Conservation (phyloP, 2,329 filamentous ascomycete species). For the Stachybotrys chartarum region DNA sequence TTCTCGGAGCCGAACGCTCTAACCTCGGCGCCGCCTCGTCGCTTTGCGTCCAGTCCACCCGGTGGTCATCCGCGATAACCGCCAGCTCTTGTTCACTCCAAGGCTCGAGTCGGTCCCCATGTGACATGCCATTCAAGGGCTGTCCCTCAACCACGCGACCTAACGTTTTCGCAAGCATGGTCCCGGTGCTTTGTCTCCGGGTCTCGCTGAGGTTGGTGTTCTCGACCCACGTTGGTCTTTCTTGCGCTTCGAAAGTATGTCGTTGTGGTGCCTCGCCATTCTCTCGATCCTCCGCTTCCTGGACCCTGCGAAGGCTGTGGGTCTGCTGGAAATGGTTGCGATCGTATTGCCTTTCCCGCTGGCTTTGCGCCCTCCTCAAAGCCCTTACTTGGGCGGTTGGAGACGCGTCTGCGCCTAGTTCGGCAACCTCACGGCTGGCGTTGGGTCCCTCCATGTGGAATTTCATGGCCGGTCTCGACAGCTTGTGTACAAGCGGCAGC, state of each 20-base stretch:
- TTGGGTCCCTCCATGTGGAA: constrained; percentile 27
- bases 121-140: neutral
- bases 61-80: constrained; percentile 23
- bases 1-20: constrained; percentile 26
- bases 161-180: constrained; percentile 14
- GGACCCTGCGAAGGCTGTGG: constrained; percentile 16
- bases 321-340: constrained; percentile 37
- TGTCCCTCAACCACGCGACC: neutral
- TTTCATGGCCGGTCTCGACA: constrained; percentile 35
- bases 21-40: constrained; percentile 32
- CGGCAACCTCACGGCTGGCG: constrained; percentile 8
- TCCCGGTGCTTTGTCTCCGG: constrained; percentile 31
- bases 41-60: constrained; percentile 53
- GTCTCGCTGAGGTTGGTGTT: constrained; percentile 7
- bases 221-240: constrained; percentile 7
- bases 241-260: constrained; percentile 23
- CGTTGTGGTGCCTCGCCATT: constrained; percentile 13
- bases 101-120: neutral
- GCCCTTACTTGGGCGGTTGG: constrained; percentile 27
- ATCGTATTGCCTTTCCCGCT: constrained; percentile 28
- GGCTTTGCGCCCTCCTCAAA: constrained; percentile 29
- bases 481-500: constrained; percentile 29
- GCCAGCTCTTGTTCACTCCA: constrained; percentile 15
- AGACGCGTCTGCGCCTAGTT: constrained; percentile 18
- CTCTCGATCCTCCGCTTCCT: constrained; percentile 26